A percentile compares a stretch with the other conserved stretches of the same genome.
Conservation (phyloP, 2,329 filamentous ascomycete genomes). For the Fusarium ambrosium region DNA sequence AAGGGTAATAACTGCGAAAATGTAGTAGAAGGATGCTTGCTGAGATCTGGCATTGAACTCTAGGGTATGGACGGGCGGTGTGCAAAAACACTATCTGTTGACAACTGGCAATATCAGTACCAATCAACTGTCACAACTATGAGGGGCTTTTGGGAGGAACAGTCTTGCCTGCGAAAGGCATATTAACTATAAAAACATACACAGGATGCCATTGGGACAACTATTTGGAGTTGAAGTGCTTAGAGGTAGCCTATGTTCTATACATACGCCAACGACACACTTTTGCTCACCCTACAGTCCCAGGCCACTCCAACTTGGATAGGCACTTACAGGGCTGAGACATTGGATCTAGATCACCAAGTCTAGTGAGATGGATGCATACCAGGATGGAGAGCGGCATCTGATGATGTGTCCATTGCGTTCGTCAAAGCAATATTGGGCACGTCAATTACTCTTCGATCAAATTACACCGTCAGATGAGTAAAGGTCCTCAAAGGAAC, state of each 20-base stretch:
- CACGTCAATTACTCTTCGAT: background rate
- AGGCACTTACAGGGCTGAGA: background rate
- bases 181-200: background rate
- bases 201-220: background rate
- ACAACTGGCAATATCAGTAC: background rate
- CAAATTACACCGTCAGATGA: background rate
- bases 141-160: background rate
- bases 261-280: too few relatives aligned
- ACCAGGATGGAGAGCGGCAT: background rate
- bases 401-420: background rate
- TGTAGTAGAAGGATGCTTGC: background rate
- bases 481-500: background rate
- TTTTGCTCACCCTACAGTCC: background rate
- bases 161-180: rapidly evolving
- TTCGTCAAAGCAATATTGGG: background rate
- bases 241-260: background rate
- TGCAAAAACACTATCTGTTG: background rate
- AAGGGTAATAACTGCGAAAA: background rate
- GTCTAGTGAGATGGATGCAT: background rate
- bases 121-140: background rate
- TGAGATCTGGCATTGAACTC: background rate
- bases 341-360: background rate
- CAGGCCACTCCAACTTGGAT: background rate
- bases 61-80: background rate
- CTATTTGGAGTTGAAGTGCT: background rate